Conservation (phyloP, 306 rosid species). For the Prunus mira region DNA sequence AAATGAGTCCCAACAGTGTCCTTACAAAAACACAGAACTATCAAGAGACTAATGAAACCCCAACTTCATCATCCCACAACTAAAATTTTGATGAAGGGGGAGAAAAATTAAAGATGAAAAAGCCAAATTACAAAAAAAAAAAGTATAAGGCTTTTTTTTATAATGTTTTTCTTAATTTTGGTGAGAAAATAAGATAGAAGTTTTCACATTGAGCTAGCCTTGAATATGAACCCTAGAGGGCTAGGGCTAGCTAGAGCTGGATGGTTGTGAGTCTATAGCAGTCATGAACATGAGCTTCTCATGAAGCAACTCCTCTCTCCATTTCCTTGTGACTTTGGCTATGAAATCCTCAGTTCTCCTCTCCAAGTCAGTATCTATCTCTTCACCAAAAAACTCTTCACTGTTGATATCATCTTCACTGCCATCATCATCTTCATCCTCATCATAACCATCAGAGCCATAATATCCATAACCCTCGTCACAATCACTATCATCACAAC, state of each 20-base stretch:
- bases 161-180: neutral
- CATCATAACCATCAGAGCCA: conserved; percentile 31
- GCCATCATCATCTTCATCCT: conserved; percentile 23
- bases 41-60: conserved; percentile 1
- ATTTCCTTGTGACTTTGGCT: conserved; percentile 18
- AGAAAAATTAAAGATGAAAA: neutral
- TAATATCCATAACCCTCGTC: neutral
- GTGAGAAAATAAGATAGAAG: neutral
- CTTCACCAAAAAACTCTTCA: conserved; percentile 12
- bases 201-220: conserved; percentile 7
- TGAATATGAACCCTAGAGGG: conserved; percentile 1
- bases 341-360: conserved; percentile 39
- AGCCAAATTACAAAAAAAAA: neutral
- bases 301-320: conserved; percentile 31
- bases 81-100: neutral
- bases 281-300: conserved; percentile 11
- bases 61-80: neutral
- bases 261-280: conserved; percentile 3
- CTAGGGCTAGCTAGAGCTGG: conserved; percentile 10
- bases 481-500: neutral
- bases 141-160: neutral
- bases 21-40: neutral
- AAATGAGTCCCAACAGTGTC: conserved; percentile 9
- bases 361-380: conserved; percentile 17
- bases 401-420: neutral